A percentile compares a stretch with the other conserved stretches of the same genome.
Evolutionary conservation across 1,284 basidiomycete genomes (phyloP).

Genomic region (Melampsora larici-populina): DNA sequence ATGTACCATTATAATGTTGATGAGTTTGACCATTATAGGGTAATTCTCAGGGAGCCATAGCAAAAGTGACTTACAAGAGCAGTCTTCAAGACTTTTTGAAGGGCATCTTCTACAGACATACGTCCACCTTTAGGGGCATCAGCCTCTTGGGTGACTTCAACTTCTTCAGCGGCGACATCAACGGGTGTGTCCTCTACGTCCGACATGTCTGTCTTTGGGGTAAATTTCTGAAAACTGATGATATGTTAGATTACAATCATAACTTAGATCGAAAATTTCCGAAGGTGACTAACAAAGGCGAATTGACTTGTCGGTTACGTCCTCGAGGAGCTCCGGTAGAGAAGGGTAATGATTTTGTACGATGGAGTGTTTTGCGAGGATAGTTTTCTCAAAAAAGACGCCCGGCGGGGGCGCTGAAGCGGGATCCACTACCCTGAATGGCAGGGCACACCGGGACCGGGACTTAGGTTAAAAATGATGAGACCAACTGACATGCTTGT

Average conservation of each 20-base stretch:
- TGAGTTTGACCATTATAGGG: neutral
- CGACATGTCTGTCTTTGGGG: slow-evolving; percentile 35
- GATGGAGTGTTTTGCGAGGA: neutral
- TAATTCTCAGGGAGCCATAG: neutral
- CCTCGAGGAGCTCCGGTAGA: slow-evolving; percentile 1
- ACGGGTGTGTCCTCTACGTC: slow-evolving; percentile 43
- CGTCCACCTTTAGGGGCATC: slow-evolving; percentile 78
- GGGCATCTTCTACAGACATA: slow-evolving; percentile 93
- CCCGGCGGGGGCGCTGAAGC: too few species aligned
- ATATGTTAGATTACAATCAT: neutral
- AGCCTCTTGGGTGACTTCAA: slow-evolving; percentile 76
- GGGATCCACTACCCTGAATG: too few species aligned
- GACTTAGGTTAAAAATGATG: too few species aligned
- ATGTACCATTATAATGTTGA: neutral
- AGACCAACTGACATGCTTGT: too few species aligned
- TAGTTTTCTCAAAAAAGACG: too few species aligned
- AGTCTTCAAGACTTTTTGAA: slow-evolving; percentile 69
- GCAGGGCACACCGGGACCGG: too few species aligned
- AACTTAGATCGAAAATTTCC: neutral
- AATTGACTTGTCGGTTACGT: slow-evolving; percentile 6
- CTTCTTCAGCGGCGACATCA: slow-evolving; percentile 56
- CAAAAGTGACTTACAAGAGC: neutral
- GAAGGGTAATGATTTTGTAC: neutral
- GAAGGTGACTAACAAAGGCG: neutral
- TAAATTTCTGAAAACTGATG: neutral